Evolutionary conservation across 441 rosid species (phyloP).

Genomic region (Gossypium trilobum): DNA sequence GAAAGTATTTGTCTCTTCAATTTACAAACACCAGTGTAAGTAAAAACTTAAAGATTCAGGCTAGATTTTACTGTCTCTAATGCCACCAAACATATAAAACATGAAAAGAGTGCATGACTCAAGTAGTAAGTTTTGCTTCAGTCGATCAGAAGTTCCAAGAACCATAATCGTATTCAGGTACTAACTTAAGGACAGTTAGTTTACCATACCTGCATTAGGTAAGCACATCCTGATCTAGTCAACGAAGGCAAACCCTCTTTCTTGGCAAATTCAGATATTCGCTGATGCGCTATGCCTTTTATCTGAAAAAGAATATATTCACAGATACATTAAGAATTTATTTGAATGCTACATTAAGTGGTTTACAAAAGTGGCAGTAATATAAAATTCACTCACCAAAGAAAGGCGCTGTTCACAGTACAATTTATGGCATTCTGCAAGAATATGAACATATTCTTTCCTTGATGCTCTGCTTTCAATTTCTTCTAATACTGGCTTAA

Average conservation of each 20-base stretch:
- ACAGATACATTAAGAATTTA: not conserved
- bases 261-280: constrained; percentile 83
- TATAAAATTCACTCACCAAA: constrained; percentile 45
- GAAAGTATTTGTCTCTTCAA: not conserved
- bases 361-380: not conserved
- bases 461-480: constrained; percentile 88
- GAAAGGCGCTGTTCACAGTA: constrained; percentile 94
- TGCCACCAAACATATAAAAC: constrained; percentile 10
- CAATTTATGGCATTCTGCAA: constrained; percentile 82
- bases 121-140: constrained; percentile 9
- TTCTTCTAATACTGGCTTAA: constrained; percentile 80
- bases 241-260: constrained; percentile 84
- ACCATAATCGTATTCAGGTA: not conserved
- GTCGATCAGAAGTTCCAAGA: not conserved
- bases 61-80: not conserved
- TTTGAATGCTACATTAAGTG: not conserved
- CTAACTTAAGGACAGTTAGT: not conserved
- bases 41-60: not conserved
- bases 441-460: constrained; percentile 77
- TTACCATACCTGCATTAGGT: constrained; percentile 70
- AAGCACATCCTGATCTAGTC: constrained; percentile 96
- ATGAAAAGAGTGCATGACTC: constrained; percentile 4
- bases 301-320: constrained; percentile 35
- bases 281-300: constrained; percentile 80
- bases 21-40: not conserved